Evolutionary conservation across 176 grass and related monocot species (phyloP), one percentile per base, ranked within the genome.

Genomic region (Oropetium thomaeum): DNA sequence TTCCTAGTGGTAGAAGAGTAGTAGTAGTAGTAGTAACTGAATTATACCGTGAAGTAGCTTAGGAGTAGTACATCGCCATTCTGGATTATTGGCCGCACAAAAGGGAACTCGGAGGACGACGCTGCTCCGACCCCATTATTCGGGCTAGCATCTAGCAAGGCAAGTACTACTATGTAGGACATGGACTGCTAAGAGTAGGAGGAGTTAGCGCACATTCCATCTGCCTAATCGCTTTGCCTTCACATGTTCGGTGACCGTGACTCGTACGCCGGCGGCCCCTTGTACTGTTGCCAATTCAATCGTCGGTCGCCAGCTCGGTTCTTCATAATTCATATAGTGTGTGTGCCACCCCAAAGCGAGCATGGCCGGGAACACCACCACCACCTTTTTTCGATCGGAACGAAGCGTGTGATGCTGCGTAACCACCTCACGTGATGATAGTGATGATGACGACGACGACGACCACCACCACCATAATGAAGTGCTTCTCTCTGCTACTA

Each of bases 221-320:
- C 35, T 62, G 29, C 52, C 33, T 30, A 31, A 69, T 53, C 22
- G 15, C 51, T 3, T 35, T 34, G 44, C 25, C 34, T 33, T 22
- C 55, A 57, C 44, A 54, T 65, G 67, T 77, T 34, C 11, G 34
- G 74, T 45, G 35, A 22, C 51, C 37, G 23, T 10, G 22, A 45
- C 23, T 23, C 11, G 74, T 38, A 71, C 37, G 4, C 19, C n/a
- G n/a, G 10, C 47, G 45, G 16, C 45, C 7, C 19, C 16, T 17
- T 22, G 49, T 48, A 38, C 59, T 59, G 75, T 49, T 79, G 38
- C 67, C 3, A 16, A 65, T 65, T 65, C 37, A 84, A 71, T 64
- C 58, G 57, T 38, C 3, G 45, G 57, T 38, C 3, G 45, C 31
- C 81, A 39, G 81, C 81, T 76, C 58, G 51, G 29, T 0, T 62